Conservation (phyloP, 148 eudicot genomes). For the Cornus florida region DNA sequence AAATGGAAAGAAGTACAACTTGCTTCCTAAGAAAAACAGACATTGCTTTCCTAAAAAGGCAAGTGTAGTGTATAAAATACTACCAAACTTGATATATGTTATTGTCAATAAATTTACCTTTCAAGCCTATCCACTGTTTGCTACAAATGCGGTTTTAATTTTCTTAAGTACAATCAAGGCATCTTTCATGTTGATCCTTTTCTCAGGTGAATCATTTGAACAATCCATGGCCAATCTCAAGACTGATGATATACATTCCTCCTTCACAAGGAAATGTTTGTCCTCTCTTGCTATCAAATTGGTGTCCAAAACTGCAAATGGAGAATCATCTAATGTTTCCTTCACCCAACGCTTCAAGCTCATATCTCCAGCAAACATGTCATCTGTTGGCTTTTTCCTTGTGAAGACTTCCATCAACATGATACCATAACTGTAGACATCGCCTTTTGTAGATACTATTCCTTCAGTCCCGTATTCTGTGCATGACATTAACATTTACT, state of each 20-base stretch:
- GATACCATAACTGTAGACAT: background rate
- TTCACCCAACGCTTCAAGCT: background rate
- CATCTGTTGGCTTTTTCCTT: background rate
- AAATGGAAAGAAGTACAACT: too few relatives aligned
- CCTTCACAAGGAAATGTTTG: background rate
- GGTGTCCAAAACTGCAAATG: background rate
- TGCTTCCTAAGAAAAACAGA: too few relatives aligned
- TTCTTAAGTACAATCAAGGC: background rate
- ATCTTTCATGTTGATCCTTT: background rate
- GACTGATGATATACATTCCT: background rate
- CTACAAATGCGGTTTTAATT: background rate
- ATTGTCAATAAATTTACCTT: too few relatives aligned
- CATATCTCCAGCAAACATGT: background rate
- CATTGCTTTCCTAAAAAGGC: too few relatives aligned
- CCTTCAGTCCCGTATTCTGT: background rate
- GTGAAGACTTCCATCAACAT: background rate
- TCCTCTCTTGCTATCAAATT: background rate
- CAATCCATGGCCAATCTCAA: background rate
- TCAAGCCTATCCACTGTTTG: background rate
- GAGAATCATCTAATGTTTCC: background rate
- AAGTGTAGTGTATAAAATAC: too few relatives aligned
- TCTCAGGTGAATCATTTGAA: background rate
- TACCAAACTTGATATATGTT: background rate
- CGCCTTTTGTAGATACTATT: background rate
- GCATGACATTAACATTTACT: background rate